Evolutionary conservation across 2,329 filamentous ascomycete species (phyloP).

Genomic region (Neopestalotiopsis sp.): DNA sequence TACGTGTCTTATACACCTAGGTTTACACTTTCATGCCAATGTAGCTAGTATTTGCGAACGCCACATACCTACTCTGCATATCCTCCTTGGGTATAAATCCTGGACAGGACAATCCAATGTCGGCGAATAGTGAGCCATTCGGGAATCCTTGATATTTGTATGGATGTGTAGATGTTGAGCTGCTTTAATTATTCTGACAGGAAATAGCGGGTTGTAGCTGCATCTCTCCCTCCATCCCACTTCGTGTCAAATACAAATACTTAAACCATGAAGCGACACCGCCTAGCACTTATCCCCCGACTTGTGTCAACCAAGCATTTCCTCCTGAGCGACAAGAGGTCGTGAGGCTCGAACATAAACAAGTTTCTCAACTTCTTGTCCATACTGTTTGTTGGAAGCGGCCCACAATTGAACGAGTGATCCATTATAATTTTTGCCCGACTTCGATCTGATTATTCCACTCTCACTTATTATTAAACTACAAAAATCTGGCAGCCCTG

Average conservation of each 20-base stretch:
- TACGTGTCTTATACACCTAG: no score
- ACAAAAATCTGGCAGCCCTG: background rate
- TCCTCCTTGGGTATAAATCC: no score
- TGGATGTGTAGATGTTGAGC: no score
- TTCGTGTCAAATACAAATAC: background rate
- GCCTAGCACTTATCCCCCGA: background rate
- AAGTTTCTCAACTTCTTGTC: background rate
- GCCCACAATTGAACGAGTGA: background rate
- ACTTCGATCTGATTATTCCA: background rate
- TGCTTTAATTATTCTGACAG: no score
- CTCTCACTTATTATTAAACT: background rate
- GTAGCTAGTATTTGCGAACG: no score
- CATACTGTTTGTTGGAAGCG: background rate
- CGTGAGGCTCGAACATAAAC: background rate
- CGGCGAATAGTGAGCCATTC: no score
- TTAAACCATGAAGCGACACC: background rate
- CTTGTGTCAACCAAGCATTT: background rate
- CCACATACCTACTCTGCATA: no score
- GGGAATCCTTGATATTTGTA: no score
- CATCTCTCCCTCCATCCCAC: background rate
- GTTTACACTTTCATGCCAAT: no score
- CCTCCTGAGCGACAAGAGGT: background rate
- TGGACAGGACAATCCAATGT: no score
- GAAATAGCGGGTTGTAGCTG: background rate
- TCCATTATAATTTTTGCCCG: conserved; percentile 1